A percentile compares a stretch with the other conserved stretches of the same genome.
Conservation (phyloP, 2,329 filamentous ascomycete genomes). For the Lecanoromycetidae sp. region DNA sequence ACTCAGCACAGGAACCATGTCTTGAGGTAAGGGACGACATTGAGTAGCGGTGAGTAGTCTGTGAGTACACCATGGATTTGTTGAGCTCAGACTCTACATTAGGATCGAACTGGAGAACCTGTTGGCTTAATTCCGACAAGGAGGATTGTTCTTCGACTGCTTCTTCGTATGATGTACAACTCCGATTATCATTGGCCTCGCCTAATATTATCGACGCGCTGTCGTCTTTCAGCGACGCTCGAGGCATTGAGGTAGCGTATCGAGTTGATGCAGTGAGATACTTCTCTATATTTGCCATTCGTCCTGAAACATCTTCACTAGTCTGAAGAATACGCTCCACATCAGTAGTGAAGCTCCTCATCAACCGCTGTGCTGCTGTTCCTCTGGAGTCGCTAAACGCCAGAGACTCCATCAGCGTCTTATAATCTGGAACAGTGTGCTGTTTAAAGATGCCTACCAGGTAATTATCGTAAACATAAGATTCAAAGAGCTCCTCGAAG, state of each 20-base stretch:
- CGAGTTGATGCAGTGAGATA: neutral
- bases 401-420: neutral
- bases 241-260: neutral
- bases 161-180: neutral
- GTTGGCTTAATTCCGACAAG: neutral
- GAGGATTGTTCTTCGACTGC: neutral
- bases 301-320: neutral
- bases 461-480: constrained; percentile 3
- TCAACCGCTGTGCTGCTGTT: neutral
- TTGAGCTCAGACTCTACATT: neutral
- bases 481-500: constrained; percentile 1
- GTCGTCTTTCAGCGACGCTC: neutral
- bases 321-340: neutral
- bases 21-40: neutral
- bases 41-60: neutral
- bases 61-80: constrained; percentile 1
- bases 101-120: neutral
- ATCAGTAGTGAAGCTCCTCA: neutral
- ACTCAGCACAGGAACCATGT: neutral
- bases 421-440: neutral
- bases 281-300: neutral
- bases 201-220: no score
- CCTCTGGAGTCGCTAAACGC: neutral
- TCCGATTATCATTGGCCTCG: neutral
- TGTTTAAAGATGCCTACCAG: neutral